Conservation (phyloP, 257 asterid species). For the Striga asiatica region DNA sequence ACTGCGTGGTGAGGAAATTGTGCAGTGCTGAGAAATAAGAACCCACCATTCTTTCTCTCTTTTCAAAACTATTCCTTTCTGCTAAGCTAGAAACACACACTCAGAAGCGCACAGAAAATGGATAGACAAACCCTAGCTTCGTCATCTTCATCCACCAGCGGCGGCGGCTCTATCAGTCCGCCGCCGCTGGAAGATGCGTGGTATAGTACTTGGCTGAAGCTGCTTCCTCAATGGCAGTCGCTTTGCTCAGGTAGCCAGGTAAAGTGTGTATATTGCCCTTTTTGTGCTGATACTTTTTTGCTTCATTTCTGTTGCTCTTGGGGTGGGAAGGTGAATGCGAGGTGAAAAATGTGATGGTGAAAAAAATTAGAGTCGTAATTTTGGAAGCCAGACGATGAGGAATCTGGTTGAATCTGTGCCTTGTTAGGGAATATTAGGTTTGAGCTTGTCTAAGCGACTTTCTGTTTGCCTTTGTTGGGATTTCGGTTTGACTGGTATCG, state of each 20-base stretch:
- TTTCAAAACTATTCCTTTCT: neutral
- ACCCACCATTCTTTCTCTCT: neutral
- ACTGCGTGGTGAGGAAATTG: slow-evolving; percentile 27
- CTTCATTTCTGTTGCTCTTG: neutral
- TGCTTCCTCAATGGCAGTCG: slow-evolving; percentile 60
- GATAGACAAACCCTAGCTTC: slow-evolving; percentile 77
- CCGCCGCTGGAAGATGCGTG: slow-evolving; percentile 80
- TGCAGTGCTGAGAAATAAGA: slow-evolving; percentile 20
- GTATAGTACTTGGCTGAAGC: slow-evolving; percentile 37
- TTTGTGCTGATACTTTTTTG: neutral
- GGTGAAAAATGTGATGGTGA: too few relatives aligned
- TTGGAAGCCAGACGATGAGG: too few relatives aligned
- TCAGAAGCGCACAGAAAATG: slow-evolving; percentile 19
- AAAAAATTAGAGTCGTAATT: too few relatives aligned
- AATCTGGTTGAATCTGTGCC: too few relatives aligned
- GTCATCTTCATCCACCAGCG: slow-evolving; percentile 39
- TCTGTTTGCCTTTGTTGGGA: too few relatives aligned
- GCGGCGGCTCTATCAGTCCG: slow-evolving; percentile 19
- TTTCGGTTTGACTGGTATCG: too few relatives aligned
- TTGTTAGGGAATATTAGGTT: too few relatives aligned
- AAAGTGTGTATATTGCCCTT: neutral
- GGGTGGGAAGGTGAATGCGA: too few relatives aligned
- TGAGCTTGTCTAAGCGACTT: too few relatives aligned
- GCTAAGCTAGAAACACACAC: neutral
- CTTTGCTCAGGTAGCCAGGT: slow-evolving; percentile 44